phyloP scores from a whole-genome alignment of 2,329 filamentous ascomycete species.

The Purpureocillium lavendulum region DNA sequence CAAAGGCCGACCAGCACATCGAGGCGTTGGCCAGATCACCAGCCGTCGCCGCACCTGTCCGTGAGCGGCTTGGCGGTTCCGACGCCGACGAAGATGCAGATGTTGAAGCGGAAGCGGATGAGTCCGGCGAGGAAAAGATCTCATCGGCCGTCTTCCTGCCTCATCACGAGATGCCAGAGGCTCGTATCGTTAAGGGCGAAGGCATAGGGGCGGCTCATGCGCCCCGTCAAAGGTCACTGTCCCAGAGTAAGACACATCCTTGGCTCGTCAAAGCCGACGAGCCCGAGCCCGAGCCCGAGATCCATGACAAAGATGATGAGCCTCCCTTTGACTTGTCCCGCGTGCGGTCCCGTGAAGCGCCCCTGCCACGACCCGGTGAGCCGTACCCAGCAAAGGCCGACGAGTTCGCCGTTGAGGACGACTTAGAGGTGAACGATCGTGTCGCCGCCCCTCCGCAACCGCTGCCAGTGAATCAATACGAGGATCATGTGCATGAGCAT shows the following conservation, averaged over 20 bases:
- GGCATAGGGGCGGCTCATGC: constrained; percentile 31
- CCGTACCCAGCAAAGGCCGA: constrained; percentile 24
- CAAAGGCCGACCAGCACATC: constrained; percentile 13
- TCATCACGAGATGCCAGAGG: constrained; percentile 50
- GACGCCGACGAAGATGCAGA: constrained; percentile 10
- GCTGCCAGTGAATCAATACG: constrained; percentile 30
- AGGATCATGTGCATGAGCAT: constrained; percentile 43
- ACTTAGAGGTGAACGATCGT: constrained; percentile 27
- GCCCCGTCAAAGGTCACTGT: constrained; percentile 36
- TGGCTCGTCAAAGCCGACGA: constrained; percentile 54
- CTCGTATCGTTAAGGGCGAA: constrained; percentile 19
- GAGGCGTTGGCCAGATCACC: constrained; percentile 25
- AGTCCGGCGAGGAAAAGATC: constrained; percentile 75
- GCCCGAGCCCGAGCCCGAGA: constrained; percentile 24
- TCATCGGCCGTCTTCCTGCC: constrained; percentile 79
- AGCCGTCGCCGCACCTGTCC: constrained; percentile 27
- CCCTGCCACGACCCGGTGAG: constrained; percentile 19
- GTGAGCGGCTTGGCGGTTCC: constrained; percentile 26
- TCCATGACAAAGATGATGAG: constrained; percentile 13
- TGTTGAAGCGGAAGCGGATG: constrained; percentile 35
- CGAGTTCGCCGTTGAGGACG: constrained; percentile 32
- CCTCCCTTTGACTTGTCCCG: constrained; percentile 14
- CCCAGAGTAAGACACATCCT: constrained; percentile 30
- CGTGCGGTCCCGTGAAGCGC: constrained; percentile 19
- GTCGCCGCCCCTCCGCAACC: constrained; percentile 19